Conservation (phyloP, 768 basidiomycete species). For the Pholiota molesta region DNA sequence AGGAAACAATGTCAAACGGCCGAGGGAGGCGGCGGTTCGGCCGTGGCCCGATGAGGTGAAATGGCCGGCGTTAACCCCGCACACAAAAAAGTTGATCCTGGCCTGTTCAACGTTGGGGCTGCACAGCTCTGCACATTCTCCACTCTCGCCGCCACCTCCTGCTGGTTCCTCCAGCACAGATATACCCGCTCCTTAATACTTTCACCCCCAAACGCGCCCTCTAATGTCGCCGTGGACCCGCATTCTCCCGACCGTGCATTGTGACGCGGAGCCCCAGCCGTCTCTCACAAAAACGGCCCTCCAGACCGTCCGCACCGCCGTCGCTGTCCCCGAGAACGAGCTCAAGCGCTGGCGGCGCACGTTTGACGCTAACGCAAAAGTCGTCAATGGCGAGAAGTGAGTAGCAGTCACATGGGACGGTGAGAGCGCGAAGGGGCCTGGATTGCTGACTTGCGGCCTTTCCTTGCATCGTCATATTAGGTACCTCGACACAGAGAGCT, state of each 20-base stretch:
- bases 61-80: slow-evolving; percentile 35
- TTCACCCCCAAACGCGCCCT: slow-evolving; percentile 10
- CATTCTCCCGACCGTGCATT: slow-evolving; percentile 53
- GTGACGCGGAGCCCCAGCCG: slow-evolving; percentile 51
- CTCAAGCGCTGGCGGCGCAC: slow-evolving; percentile 86
- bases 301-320: slow-evolving; percentile 65
- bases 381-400: slow-evolving; percentile 81
- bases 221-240: slow-evolving; percentile 18
- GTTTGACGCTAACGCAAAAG: slow-evolving; percentile 84
- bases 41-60: neutral
- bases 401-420: slow-evolving; percentile 34
- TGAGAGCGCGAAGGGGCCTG: slow-evolving; percentile 19
- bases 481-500: slow-evolving; percentile 84
- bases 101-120: slow-evolving; percentile 20
- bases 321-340: slow-evolving; percentile 79
- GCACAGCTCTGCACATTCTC: slow-evolving; percentile 13
- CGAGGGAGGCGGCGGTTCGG: slow-evolving; percentile 2
- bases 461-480: slow-evolving; percentile 42
- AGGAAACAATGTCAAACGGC: neutral
- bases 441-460: slow-evolving; percentile 14
- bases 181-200: slow-evolving; percentile 19
- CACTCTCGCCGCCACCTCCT: slow-evolving; percentile 16
- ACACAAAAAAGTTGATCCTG: slow-evolving; percentile 33
- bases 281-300: slow-evolving; percentile 58
- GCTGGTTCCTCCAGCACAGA: slow-evolving; percentile 11